These are phyloP conservation scores for Coffea humblotiana DNA, from an alignment of 305 asterid genomes.

Conservation along the genomic window DNA sequence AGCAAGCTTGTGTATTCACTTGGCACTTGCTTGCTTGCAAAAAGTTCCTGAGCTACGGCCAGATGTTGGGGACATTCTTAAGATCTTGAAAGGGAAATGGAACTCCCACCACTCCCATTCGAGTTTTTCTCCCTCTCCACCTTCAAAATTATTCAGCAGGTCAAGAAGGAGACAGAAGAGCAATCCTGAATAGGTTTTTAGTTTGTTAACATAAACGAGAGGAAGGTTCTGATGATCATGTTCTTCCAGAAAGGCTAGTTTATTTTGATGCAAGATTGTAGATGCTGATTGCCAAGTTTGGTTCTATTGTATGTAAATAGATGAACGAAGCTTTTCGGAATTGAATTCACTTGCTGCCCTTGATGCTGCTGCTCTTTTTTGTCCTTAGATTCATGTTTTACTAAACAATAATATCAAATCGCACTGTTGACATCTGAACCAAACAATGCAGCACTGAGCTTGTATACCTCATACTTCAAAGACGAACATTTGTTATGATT, in stretches of 20 bases:
- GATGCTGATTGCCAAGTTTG: conserved; percentile 8
- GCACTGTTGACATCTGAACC: background rate
- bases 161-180: conserved; percentile 54
- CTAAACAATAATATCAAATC: background rate
- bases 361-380: background rate
- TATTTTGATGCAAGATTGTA: conserved; percentile 9
- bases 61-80: conserved; percentile 66
- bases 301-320: conserved; percentile 5
- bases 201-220: background rate
- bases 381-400: background rate
- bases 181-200: conserved; percentile 34
- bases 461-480: background rate
- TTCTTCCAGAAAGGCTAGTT: conserved; percentile 9
- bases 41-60: conserved; percentile 84
- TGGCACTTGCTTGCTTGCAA: conserved; percentile 90
- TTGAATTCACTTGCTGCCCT: background rate
- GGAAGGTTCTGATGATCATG: background rate
- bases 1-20: conserved; percentile 67
- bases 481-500: background rate
- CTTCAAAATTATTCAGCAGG: conserved; percentile 45
- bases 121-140: conserved; percentile 87
- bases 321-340: background rate
- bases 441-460: background rate
- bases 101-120: conserved; percentile 58
- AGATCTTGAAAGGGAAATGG: conserved; percentile 73